phyloP scores from a whole-genome alignment of 1,139 yeast genomes.

The Saccharomyces uvarum region DNA sequence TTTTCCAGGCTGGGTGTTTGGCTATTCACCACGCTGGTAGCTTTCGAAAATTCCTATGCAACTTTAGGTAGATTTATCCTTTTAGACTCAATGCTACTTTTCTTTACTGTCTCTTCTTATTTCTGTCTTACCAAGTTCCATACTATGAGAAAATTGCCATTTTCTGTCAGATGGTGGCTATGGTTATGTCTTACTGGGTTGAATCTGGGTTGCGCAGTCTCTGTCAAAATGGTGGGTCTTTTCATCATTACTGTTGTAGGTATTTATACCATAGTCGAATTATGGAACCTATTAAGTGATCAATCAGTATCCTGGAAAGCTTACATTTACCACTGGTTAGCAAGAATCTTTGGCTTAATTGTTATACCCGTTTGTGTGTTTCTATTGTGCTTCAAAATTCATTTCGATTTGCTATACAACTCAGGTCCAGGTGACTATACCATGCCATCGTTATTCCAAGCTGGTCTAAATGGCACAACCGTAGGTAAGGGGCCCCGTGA shows the following conservation, averaged over 20 bases:
- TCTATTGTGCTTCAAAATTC: constrained; percentile 61
- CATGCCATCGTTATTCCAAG: constrained; percentile 96
- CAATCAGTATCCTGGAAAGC: constrained; percentile 42
- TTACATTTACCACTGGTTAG: constrained; percentile 55
- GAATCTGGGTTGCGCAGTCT: constrained; percentile 65
- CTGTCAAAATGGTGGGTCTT: constrained; percentile 79
- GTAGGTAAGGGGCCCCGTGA: constrained; percentile 88
- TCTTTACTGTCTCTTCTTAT: constrained; percentile 82
- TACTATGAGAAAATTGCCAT: constrained; percentile 54
- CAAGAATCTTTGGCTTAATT: constrained; percentile 58
- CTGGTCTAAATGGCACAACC: constrained; percentile 73
- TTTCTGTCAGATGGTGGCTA: constrained; percentile 86
- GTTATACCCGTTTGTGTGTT: constrained; percentile 57
- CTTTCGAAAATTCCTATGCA: constrained; percentile 77
- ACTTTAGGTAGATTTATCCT: constrained; percentile 88
- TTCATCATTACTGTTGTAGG: constrained; percentile 71
- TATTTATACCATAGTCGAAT: constrained; percentile 63
- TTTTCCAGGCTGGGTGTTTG: constrained; percentile 75
- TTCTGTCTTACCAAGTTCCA: constrained; percentile 75
- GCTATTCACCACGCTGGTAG: constrained; percentile 82
- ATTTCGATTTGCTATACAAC: constrained; percentile 64
- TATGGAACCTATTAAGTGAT: constrained; percentile 63
- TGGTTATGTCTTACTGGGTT: constrained; percentile 77
- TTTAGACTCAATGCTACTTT: constrained; percentile 90
- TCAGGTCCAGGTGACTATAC: constrained; percentile 94